These are phyloP conservation scores for Dendrobium chrysotoxum DNA, from an alignment of 106 monocot genomes.

Conservation along the genomic window DNA sequence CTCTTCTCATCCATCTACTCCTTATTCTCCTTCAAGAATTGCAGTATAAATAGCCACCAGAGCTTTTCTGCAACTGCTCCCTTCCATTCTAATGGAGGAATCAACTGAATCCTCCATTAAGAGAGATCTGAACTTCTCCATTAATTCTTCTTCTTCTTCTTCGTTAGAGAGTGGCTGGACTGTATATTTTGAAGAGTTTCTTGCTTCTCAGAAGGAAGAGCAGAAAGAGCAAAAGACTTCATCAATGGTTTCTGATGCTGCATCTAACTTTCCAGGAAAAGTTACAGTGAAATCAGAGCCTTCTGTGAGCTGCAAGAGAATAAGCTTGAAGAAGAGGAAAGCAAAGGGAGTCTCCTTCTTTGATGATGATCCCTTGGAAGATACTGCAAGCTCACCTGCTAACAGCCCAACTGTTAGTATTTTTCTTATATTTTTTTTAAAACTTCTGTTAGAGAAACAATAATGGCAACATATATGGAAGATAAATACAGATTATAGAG, in stretches of 20 bases:
- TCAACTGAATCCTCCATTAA: background rate
- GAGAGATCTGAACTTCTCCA: background rate
- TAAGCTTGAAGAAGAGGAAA: conserved; percentile 25
- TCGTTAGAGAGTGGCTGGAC: conserved; percentile 26
- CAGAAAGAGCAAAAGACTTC: conserved; percentile 1
- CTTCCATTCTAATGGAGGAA: background rate
- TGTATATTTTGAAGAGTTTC: conserved; percentile 19
- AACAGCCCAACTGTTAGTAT: conserved; percentile 13
- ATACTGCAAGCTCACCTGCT: conserved; percentile 42
- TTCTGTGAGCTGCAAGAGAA: conserved; percentile 13
- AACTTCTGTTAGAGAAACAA: no score
- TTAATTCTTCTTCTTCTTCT: background rate
- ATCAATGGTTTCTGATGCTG: conserved; percentile 31
- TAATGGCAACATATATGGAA: no score
- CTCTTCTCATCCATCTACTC: no score
- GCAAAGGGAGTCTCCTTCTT: background rate
- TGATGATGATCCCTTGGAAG: conserved; percentile 30
- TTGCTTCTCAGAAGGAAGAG: conserved; percentile 5
- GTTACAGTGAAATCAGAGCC: background rate
- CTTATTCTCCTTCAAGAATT: no score
- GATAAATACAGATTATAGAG: no score
- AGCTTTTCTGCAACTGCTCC: no score
- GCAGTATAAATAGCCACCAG: no score
- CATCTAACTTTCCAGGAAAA: conserved; percentile 16
- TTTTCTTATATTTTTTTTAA: no score